These are phyloP conservation scores for Phytophthora pseudosyringae DNA, from an alignment of 352 stramenopile genomes.

Conservation along the genomic window DNA sequence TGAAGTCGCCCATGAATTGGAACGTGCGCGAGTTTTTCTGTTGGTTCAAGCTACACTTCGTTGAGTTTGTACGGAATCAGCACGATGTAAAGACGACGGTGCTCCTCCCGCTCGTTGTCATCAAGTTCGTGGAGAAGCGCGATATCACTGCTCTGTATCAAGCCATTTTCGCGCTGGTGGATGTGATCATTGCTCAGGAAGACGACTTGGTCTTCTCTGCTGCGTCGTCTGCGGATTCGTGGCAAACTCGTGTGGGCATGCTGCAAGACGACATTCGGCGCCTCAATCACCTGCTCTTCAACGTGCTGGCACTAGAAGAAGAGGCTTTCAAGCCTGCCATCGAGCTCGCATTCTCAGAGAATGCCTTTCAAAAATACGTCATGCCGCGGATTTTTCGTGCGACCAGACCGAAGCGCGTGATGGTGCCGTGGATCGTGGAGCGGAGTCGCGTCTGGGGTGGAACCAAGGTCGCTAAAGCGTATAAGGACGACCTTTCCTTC, in stretches of 20 bases:
- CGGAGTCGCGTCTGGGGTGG: constrained; percentile 75
- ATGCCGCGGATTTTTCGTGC: constrained; percentile 77
- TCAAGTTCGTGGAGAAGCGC: constrained; percentile 66
- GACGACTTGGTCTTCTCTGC: constrained; percentile 54
- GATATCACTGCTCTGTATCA: constrained; percentile 72
- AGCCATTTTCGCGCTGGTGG: constrained; percentile 64
- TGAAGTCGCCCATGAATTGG: constrained; percentile 49
- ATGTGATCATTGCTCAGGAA: constrained; percentile 66
- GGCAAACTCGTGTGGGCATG: constrained; percentile 49
- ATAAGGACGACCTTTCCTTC: constrained; percentile 79
- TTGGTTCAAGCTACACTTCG: constrained; percentile 85
- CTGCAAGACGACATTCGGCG: constrained; percentile 78
- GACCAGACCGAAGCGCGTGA: constrained; percentile 67
- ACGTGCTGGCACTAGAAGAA: constrained; percentile 76
- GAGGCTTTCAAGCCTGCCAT: constrained; percentile 63
- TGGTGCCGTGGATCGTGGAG: constrained; percentile 87
- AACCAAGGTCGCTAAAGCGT: constrained; percentile 58
- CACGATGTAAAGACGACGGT: constrained; percentile 74
- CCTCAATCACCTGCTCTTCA: constrained; percentile 73
- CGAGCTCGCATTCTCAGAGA: constrained; percentile 69
- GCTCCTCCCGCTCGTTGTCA: constrained; percentile 63
- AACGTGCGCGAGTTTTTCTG: constrained; percentile 77
- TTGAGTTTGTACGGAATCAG: constrained; percentile 80
- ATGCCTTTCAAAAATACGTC: constrained; percentile 76
- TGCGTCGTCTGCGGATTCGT: constrained; percentile 51